Evolutionary conservation across 495 filamentous ascomycete genomes (phyloP).

Genomic region (Penicillium psychrofluorescens): DNA sequence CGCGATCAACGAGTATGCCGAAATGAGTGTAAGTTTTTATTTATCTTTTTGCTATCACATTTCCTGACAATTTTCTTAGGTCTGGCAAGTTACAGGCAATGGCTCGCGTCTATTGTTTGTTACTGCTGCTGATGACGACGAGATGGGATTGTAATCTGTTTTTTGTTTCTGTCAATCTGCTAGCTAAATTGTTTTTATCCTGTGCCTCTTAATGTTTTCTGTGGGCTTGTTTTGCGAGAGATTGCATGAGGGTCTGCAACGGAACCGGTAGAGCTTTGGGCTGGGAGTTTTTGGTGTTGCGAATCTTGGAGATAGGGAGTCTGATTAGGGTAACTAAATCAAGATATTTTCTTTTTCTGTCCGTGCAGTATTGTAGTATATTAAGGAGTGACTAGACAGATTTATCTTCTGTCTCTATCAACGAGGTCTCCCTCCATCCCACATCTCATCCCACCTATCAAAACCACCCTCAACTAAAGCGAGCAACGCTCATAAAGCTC

Average conservation of each 20-base stretch:
- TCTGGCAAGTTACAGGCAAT: conserved; percentile 90
- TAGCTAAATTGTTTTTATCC: conserved; percentile 9
- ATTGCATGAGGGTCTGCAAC: conserved; percentile 14
- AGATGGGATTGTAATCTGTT: conserved; percentile 42
- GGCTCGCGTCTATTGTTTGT: conserved; percentile 79
- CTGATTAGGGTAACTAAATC: conserved; percentile 9
- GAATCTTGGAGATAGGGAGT: conserved; percentile 6
- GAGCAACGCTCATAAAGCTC: conserved; percentile 19
- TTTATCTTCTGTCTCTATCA: too few relatives aligned
- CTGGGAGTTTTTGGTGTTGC: conserved; percentile 17
- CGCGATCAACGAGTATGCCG: conserved; percentile 83
- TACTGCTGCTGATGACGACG: conserved; percentile 49
- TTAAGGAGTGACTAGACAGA: not conserved
- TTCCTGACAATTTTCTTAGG: conserved; percentile 35
- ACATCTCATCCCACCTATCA: too few relatives aligned
- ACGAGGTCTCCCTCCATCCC: too few relatives aligned
- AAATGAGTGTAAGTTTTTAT: conserved; percentile 66
- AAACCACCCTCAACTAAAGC: conserved; percentile 14
- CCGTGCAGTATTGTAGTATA: not conserved
- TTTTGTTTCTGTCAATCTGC: conserved; percentile 1
- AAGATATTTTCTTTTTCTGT: conserved; percentile 13
- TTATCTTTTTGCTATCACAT: too few relatives aligned
- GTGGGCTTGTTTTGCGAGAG: conserved; percentile 7
- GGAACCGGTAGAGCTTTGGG: conserved; percentile 14
- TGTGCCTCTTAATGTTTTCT: conserved; percentile 3